A percentile compares a stretch with the other conserved stretches of the same genome.
Conservation (phyloP, 257 asterid species). For the Paraleonurus japonicus region DNA sequence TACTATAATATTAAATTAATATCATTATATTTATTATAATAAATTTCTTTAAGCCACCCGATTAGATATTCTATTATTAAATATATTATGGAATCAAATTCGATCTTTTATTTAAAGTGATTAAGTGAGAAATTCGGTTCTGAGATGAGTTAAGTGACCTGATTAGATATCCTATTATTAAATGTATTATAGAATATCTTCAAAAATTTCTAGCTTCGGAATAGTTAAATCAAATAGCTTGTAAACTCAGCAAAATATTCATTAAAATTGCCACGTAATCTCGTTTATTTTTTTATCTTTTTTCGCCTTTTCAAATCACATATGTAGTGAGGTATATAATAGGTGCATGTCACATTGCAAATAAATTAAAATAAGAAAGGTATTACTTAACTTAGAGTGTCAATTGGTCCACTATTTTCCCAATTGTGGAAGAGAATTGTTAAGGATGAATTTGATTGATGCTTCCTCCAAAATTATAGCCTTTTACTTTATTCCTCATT, state of each 20-base stretch:
- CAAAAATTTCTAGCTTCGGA: too few species aligned
- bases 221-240: neutral
- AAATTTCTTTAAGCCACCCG: too few species aligned
- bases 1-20: too few species aligned
- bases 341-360: neutral
- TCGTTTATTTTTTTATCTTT: neutral
- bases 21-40: too few species aligned
- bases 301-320: neutral
- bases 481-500: constrained; percentile 32
- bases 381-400: constrained; percentile 21
- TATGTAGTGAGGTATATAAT: neutral
- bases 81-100: too few species aligned
- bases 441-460: constrained; percentile 21
- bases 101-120: too few species aligned
- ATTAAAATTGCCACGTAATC: neutral
- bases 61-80: too few species aligned
- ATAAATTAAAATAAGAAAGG: neutral
- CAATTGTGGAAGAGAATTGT: constrained; percentile 31
- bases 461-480: constrained; percentile 32
- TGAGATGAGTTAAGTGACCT: too few species aligned
- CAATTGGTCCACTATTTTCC: constrained; percentile 30
- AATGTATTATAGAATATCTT: too few species aligned
- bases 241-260: neutral
- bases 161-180: too few species aligned
- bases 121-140: too few species aligned